These are phyloP conservation scores for Candida gorgasii DNA, from an alignment of 805 yeast species.

Conservation along the genomic window DNA sequence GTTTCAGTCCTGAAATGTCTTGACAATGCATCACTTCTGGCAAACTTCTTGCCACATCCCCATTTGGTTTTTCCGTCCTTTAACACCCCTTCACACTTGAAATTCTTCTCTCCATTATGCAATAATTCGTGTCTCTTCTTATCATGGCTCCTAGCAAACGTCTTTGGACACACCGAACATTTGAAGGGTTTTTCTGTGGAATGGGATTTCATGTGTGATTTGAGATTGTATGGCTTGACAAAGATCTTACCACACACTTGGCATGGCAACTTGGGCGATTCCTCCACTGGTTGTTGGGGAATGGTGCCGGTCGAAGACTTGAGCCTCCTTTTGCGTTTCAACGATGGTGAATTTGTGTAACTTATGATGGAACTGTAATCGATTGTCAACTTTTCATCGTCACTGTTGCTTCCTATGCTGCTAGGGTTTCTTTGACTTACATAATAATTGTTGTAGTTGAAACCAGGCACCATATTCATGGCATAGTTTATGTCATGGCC, in stretches of 20 bases:
- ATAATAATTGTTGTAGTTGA: background rate
- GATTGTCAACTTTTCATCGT: conserved; percentile 17
- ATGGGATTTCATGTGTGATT: conserved; percentile 52
- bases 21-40: conserved; percentile 75
- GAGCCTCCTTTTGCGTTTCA: conserved; percentile 29
- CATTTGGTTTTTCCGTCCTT: conserved; percentile 59
- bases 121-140: conserved; percentile 71
- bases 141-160: conserved; percentile 78
- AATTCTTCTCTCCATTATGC: conserved; percentile 73
- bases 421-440: background rate
- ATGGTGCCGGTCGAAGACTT: background rate
- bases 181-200: conserved; percentile 70
- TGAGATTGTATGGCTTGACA: conserved; percentile 50
- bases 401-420: conserved; percentile 3
- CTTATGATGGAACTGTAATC: conserved; percentile 37
- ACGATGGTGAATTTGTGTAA: conserved; percentile 33
- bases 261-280: conserved; percentile 29
- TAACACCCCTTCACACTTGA: conserved; percentile 62
- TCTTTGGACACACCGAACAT: conserved; percentile 63
- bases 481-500: conserved; percentile 1
- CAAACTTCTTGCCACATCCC: conserved; percentile 77
- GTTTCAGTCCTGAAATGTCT: conserved; percentile 77
- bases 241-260: conserved; percentile 45
- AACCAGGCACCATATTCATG: background rate
- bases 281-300: background rate